Conservation (phyloP, 2,329 filamentous ascomycete genomes). For the Dendryphion nanum region DNA sequence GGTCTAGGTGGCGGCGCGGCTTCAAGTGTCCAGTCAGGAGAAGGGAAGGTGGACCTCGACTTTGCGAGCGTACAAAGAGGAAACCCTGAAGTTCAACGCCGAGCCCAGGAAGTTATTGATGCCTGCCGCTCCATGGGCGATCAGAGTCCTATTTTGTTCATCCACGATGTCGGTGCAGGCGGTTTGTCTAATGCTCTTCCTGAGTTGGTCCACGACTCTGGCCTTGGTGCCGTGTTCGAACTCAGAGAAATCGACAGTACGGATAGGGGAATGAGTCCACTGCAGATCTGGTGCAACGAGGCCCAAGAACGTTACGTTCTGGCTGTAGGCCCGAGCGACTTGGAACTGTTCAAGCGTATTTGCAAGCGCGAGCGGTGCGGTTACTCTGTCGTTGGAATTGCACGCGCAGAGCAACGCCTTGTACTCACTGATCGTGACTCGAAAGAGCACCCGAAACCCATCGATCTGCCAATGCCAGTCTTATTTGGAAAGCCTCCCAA, state of each 20-base stretch:
- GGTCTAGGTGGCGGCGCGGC: slow-evolving; percentile 93
- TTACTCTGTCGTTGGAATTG: slow-evolving; percentile 86
- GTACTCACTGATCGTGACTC: slow-evolving; percentile 81
- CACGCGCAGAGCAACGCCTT: slow-evolving; percentile 69
- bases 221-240: slow-evolving; percentile 87
- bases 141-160: slow-evolving; percentile 89
- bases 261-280: slow-evolving; percentile 86
- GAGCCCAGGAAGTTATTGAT: slow-evolving; percentile 98
- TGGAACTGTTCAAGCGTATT: slow-evolving; percentile 71
- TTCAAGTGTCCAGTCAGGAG: slow-evolving; percentile 83
- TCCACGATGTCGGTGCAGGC: slow-evolving; percentile 95
- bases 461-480: slow-evolving; percentile 84
- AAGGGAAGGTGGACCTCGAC: slow-evolving; percentile 87
- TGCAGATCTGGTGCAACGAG: slow-evolving; percentile 98
- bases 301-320: slow-evolving; percentile 96
- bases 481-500: slow-evolving; percentile 87
- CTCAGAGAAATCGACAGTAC: slow-evolving; percentile 90
- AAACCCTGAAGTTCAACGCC: slow-evolving; percentile 92
- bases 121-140: slow-evolving; percentile 81
- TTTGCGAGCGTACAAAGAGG: slow-evolving; percentile 97
- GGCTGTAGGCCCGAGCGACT: slow-evolving; percentile 74
- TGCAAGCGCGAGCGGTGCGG: slow-evolving; percentile 81
- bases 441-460: slow-evolving; percentile 70
- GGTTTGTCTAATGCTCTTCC: slow-evolving; percentile 82
- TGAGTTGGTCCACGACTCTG: slow-evolving; percentile 88